Conservation (phyloP, 306 rosid genomes). For the Cucurbita argyrosperma region DNA sequence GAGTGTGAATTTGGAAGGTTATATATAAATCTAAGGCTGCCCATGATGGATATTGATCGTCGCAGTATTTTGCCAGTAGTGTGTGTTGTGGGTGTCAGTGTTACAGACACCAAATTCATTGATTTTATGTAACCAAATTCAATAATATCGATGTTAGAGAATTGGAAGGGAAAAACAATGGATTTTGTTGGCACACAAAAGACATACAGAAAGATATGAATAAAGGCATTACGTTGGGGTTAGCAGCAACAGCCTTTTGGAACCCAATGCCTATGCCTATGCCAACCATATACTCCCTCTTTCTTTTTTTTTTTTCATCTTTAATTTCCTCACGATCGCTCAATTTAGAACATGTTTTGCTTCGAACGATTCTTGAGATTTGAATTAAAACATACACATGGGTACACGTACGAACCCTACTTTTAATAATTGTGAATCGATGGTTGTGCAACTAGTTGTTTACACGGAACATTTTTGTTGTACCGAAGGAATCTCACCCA, state of each 20-base stretch:
- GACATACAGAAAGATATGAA: conserved; percentile 6
- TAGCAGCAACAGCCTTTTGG: conserved; percentile 2
- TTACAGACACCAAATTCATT: neutral
- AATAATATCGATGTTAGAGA: neutral
- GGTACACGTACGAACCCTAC: neutral
- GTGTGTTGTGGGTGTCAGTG: conserved; percentile 4
- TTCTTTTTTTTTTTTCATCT: neutral
- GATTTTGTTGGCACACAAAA: conserved; percentile 4
- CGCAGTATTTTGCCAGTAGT: neutral
- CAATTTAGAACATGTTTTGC: no score
- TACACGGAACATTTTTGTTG: neutral
- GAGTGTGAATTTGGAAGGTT: neutral
- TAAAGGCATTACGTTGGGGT: conserved; percentile 4
- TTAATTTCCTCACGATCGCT: neutral
- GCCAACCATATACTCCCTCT: neutral
- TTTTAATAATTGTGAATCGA: neutral
- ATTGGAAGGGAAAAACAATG: neutral
- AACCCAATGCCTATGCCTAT: neutral
- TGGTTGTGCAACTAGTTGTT: neutral
- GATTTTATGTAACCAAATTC: conserved; percentile 4
- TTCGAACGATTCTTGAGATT: neutral
- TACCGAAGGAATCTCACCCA: neutral
- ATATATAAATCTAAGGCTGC: neutral
- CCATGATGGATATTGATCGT: neutral
- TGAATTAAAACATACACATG: neutral